phyloP scores from a whole-genome alignment of 2,329 filamentous ascomycete genomes.

The Fusarium sp. region DNA sequence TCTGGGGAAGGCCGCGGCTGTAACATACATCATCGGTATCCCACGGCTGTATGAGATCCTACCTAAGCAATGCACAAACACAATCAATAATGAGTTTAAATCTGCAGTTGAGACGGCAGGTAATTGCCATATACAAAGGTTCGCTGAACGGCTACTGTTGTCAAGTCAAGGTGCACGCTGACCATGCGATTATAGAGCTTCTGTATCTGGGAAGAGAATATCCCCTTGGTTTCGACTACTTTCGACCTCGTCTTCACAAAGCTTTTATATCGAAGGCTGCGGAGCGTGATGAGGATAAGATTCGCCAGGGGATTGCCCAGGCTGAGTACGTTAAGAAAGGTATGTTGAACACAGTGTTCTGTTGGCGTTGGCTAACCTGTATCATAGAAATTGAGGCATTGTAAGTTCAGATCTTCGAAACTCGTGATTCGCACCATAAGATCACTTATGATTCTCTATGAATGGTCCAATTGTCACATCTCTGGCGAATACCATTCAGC shows the following conservation, averaged over 20 bases:
- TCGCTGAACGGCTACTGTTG: not conserved
- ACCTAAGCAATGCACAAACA: constrained; percentile 10
- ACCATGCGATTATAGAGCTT: constrained; percentile 68
- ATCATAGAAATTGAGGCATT: constrained; percentile 85
- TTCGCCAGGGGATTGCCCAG: constrained; percentile 77
- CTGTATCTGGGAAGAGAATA: constrained; percentile 88
- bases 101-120: constrained; percentile 75
- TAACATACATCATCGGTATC: constrained; percentile 25
- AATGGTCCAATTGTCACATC: not conserved
- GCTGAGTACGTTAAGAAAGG: constrained; percentile 94
- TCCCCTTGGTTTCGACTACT: constrained; percentile 84
- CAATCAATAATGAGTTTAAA: constrained; percentile 52
- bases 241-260: constrained; percentile 81
- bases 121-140: constrained; percentile 93
- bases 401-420: constrained; percentile 65
- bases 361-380: not conserved
- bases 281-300: constrained; percentile 78
- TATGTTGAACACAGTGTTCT: constrained; percentile 47
- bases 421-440: not conserved
- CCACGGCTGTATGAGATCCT: not conserved
- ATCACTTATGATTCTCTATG: not conserved
- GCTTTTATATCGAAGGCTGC: constrained; percentile 83
- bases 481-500: not conserved
- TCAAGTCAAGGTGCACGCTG: not conserved
- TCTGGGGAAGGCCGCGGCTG: constrained; percentile 6